These are phyloP conservation scores for Thinopyrum elongatum DNA, from an alignment of 176 grass and related monocot species.

Conservation along the genomic window DNA sequence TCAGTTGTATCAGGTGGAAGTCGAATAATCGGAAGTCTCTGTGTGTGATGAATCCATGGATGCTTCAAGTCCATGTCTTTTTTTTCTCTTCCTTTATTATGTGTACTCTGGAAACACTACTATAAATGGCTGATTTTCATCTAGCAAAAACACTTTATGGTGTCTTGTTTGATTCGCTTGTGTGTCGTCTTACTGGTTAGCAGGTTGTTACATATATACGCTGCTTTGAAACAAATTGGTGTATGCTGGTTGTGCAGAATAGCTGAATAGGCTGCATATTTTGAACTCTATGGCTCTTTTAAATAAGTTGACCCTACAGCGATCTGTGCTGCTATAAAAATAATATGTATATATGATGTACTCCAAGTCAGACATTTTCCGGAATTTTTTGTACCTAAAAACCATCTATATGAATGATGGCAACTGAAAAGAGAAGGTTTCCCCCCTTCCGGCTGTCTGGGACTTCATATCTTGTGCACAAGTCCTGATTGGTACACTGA, in stretches of 20 bases:
- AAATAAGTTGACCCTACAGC: background rate
- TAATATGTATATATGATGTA: background rate
- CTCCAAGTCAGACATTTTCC: background rate
- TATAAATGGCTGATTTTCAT: constrained; percentile 6
- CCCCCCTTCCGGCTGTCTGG: background rate
- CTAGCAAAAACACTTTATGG: constrained; percentile 9
- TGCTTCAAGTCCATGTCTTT: constrained; percentile 18
- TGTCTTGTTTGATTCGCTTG: constrained; percentile 18
- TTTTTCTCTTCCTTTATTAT: background rate
- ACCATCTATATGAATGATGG: background rate
- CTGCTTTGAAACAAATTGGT: background rate
- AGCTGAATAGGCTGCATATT: background rate
- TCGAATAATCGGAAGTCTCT: constrained; percentile 16
- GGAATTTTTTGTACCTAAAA: background rate
- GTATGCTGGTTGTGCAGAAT: background rate
- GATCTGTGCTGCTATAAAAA: background rate
- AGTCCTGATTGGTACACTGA: background rate
- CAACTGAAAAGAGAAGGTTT: background rate
- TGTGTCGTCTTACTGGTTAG: background rate
- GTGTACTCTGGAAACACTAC: constrained; percentile 20
- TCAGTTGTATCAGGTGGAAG: constrained; percentile 24
- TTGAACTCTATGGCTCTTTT: constrained; percentile 1
- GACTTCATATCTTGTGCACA: constrained; percentile 3
- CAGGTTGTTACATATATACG: background rate
- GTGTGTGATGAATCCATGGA: constrained; percentile 4